These are phyloP conservation scores for Colletotrichum sp. DNA, from an alignment of 2,329 filamentous ascomycete species.

Conservation along the genomic window DNA sequence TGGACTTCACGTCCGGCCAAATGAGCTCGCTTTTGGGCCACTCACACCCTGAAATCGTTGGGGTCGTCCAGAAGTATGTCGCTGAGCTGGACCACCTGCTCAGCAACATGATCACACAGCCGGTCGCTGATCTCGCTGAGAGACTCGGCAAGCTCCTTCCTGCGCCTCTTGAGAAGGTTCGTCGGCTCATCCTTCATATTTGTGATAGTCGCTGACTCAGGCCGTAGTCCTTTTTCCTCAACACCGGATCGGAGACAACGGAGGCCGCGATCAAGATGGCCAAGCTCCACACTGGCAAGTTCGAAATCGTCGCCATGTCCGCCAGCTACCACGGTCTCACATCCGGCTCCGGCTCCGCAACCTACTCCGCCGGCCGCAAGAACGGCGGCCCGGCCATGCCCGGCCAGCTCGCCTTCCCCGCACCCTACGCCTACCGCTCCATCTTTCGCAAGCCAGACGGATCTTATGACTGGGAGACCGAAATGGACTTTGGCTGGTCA, in stretches of 20 bases:
- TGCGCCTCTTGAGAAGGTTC: conserved; percentile 46
- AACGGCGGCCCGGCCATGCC: conserved; percentile 53
- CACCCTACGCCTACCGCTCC: conserved; percentile 66
- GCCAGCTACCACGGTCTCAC: conserved; percentile 68
- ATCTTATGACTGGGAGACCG: conserved; percentile 68
- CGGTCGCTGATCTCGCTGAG: conserved; percentile 58
- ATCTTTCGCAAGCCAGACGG: conserved; percentile 64
- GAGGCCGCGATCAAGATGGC: conserved; percentile 70
- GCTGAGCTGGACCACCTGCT: conserved; percentile 60
- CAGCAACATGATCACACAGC: conserved; percentile 60
- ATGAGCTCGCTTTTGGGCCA: conserved; percentile 65
- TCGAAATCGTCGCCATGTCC: conserved; percentile 65
- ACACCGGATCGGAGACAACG: conserved; percentile 58
- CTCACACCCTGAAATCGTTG: conserved; percentile 61
- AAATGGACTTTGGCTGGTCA: conserved; percentile 67
- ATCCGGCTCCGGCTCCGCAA: conserved; percentile 53
- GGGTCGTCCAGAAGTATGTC: conserved; percentile 51
- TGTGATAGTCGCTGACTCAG: background rate
- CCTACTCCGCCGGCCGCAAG: conserved; percentile 57
- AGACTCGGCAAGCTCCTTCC: conserved; percentile 53
- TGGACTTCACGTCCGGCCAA: conserved; percentile 66
- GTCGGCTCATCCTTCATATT: background rate
- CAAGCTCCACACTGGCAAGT: conserved; percentile 67
- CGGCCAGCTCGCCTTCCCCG: conserved; percentile 62
- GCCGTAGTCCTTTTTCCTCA: conserved; percentile 54